phyloP scores from a whole-genome alignment of 306 rosid species.

The Begonia masoniana region DNA sequence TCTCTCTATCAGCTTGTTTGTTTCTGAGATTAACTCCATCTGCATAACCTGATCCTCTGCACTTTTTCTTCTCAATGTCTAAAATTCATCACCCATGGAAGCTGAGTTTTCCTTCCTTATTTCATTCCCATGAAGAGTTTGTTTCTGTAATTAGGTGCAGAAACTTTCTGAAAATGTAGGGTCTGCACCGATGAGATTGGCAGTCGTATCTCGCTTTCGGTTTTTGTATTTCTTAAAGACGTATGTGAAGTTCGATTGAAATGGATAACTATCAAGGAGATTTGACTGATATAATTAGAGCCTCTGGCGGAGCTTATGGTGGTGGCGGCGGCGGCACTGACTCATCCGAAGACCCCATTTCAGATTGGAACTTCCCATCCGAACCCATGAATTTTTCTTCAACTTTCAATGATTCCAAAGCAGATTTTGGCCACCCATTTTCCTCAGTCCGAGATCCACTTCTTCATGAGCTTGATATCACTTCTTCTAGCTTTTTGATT shows the following conservation, averaged over 20 bases:
- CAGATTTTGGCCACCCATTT: conserved; percentile 63
- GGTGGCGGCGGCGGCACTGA: conserved; percentile 10
- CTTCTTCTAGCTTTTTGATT: not conserved
- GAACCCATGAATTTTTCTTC: conserved; percentile 23
- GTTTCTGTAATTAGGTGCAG: no score
- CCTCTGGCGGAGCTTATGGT: conserved; percentile 11
- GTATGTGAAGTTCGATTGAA: conserved; percentile 38
- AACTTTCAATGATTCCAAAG: conserved; percentile 12
- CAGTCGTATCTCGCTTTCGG: conserved; percentile 1
- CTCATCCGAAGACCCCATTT: not conserved
- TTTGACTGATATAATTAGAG: conserved; percentile 67
- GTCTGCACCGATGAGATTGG: not conserved
- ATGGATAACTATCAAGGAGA: conserved; percentile 87
- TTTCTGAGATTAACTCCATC: not conserved
- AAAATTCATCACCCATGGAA: not conserved
- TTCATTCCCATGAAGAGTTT: no score
- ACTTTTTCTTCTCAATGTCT: no score
- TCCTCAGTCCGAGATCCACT: conserved; percentile 65
- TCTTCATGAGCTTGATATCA: conserved; percentile 23
- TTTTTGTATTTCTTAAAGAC: conserved; percentile 7
- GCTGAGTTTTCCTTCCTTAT: no score
- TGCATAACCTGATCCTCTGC: not conserved
- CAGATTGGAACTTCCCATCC: conserved; percentile 1
- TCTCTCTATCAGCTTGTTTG: not conserved
- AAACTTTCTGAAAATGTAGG: not conserved